These are phyloP conservation scores for Clonostachys solani DNA, from an alignment of 2,329 filamentous ascomycete species.

Conservation along the genomic window DNA sequence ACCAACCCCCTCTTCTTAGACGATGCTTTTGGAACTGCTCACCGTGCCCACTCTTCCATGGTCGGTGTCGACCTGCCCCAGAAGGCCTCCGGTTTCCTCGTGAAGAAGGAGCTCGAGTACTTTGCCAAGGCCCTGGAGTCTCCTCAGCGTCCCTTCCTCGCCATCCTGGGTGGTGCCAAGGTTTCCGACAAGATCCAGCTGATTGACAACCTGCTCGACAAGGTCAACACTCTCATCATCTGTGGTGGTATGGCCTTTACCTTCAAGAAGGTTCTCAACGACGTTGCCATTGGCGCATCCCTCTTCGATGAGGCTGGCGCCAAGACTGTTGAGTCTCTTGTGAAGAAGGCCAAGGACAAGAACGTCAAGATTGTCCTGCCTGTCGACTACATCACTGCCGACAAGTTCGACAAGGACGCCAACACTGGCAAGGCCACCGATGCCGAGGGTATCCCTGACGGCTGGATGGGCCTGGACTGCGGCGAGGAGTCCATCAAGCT, in stretches of 20 bases:
- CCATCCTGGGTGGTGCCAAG: constrained; percentile 97
- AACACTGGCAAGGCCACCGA: constrained; percentile 79
- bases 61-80: constrained; percentile 93
- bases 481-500: constrained; percentile 84
- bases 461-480: constrained; percentile 97
- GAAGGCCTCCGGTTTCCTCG: constrained; percentile 95
- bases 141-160: constrained; percentile 93
- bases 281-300: constrained; percentile 82
- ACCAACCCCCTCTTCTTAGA: constrained; percentile 44
- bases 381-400: constrained; percentile 91
- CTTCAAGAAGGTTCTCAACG: constrained; percentile 98
- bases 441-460: constrained; percentile 85
- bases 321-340: constrained; percentile 83
- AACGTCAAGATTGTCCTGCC: constrained; percentile 93
- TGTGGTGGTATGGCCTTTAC: constrained; percentile 99
- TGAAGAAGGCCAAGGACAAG: constrained; percentile 96
- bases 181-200: constrained; percentile 99
- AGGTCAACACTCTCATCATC: constrained; percentile 95
- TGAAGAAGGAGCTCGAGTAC: constrained; percentile 99
- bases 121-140: constrained; percentile 95
- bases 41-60: constrained; percentile 99
- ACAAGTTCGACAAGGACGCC: constrained; percentile 89
- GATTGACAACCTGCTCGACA: constrained; percentile 97
- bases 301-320: constrained; percentile 92
- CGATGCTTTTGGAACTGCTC: constrained; percentile 96